Evolutionary conservation across 169 alveolate species (phyloP).

Genomic region (Eimeria acervulina): DNA sequence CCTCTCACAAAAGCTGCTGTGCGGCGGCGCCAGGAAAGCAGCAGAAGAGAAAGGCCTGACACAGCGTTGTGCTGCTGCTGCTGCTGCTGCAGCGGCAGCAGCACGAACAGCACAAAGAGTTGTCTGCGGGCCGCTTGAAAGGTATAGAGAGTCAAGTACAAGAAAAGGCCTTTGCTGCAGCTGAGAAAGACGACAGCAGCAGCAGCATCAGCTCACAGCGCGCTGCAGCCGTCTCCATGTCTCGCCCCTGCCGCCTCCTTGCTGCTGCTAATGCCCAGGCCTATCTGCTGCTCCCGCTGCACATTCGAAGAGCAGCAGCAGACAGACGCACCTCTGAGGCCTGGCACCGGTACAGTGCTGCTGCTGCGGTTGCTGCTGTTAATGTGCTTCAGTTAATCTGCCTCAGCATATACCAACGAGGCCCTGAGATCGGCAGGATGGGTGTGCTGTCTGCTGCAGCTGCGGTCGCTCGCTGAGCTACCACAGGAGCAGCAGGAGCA

Average conservation of each 20-base stretch:
- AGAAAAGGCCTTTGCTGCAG: not conserved
- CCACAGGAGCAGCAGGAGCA: not conserved
- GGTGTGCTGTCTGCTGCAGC: too few relatives aligned
- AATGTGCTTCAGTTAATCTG: too few relatives aligned
- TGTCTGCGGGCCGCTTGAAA: not conserved
- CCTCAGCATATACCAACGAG: too few relatives aligned
- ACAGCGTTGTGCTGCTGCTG: slow-evolving; percentile 5
- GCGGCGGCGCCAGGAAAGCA: not conserved
- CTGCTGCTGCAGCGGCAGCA: slow-evolving; percentile 45
- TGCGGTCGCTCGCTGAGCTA: not conserved
- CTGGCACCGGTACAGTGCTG: too few relatives aligned
- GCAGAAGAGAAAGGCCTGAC: not conserved
- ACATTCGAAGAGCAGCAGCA: slow-evolving; percentile 2
- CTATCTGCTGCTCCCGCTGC: too few relatives aligned
- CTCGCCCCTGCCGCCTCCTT: not conserved
- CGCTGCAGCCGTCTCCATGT: slow-evolving; percentile 13
- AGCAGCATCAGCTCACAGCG: not conserved
- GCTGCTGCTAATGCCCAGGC: too few relatives aligned
- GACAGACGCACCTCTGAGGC: not conserved
- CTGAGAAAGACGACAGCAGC: not conserved
- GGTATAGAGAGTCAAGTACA: not conserved
- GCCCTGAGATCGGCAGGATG: too few relatives aligned
- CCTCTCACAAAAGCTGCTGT: not conserved
- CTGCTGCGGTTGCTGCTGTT: too few relatives aligned
- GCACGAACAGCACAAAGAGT: too few relatives aligned